Evolutionary conservation across 495 filamentous ascomycete species (phyloP).

Genomic region (Annulohypoxylon bovei): DNA sequence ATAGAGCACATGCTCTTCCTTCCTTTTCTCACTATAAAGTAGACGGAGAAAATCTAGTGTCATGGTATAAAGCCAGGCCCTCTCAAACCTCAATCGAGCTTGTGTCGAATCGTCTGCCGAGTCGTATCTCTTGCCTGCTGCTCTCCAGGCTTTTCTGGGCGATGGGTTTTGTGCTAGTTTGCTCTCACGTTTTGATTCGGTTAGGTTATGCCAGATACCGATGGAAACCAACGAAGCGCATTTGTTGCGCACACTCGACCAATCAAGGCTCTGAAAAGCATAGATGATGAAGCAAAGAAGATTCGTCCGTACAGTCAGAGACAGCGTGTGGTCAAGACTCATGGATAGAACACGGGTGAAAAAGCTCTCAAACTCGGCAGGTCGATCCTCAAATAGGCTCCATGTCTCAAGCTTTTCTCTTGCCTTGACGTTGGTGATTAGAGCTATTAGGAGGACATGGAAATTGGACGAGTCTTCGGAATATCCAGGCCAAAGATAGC

Average conservation of each 20-base stretch:
- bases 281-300: slow-evolving; percentile 87
- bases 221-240: slow-evolving; percentile 95
- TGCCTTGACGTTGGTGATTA: slow-evolving; percentile 88
- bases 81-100: slow-evolving; percentile 85
- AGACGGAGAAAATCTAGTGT: slow-evolving; percentile 82
- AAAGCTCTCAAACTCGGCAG: slow-evolving; percentile 85
- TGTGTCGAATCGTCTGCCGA: slow-evolving; percentile 82
- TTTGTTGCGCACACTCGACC: slow-evolving; percentile 87
- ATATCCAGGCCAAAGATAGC: slow-evolving; percentile 93
- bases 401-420: slow-evolving; percentile 88
- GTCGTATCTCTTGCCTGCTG: slow-evolving; percentile 85
- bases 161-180: slow-evolving; percentile 74
- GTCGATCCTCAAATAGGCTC: slow-evolving; percentile 82
- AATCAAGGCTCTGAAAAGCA: slow-evolving; percentile 95
- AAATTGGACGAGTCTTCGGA: slow-evolving; percentile 88
- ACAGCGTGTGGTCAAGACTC: slow-evolving; percentile 81
- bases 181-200: slow-evolving; percentile 69
- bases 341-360: slow-evolving; percentile 92
- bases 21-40: slow-evolving; percentile 67
- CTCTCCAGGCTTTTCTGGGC: slow-evolving; percentile 90
- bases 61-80: slow-evolving; percentile 91
- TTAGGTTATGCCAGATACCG: slow-evolving; percentile 93
- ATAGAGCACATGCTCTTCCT: slow-evolving; percentile 76
- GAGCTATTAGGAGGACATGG: slow-evolving; percentile 84
- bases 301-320: slow-evolving; percentile 75